phyloP scores from a whole-genome alignment of 2,329 filamentous ascomycete species.

The Ophiosphaerella narmari region DNA sequence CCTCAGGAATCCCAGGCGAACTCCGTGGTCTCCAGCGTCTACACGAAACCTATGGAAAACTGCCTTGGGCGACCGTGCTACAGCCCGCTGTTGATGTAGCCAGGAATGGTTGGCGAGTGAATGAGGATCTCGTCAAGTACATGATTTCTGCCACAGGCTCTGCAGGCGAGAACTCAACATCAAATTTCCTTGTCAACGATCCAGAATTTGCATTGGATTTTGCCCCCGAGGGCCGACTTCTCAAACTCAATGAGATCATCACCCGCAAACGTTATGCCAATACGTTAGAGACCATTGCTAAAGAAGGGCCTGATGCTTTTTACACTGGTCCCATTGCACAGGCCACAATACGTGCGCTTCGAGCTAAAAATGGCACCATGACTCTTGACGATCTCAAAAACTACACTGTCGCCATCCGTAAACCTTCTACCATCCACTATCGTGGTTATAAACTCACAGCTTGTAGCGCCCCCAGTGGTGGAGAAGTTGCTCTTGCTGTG shows the following conservation, averaged over 20 bases:
- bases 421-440: conserved; percentile 59
- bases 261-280: conserved; percentile 80
- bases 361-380: conserved; percentile 78
- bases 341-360: conserved; percentile 71
- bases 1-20: conserved; percentile 71
- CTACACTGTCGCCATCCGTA: conserved; percentile 70
- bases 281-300: conserved; percentile 77
- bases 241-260: conserved; percentile 76
- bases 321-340: conserved; percentile 75
- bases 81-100: conserved; percentile 76
- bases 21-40: conserved; percentile 78
- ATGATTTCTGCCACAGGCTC: conserved; percentile 60
- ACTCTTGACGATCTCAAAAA: conserved; percentile 75
- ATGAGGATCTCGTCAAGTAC: conserved; percentile 73
- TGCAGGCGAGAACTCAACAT: conserved; percentile 26
- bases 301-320: conserved; percentile 72
- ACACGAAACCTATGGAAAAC: conserved; percentile 69
- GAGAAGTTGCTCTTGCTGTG: conserved; percentile 73
- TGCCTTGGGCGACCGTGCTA: conserved; percentile 66
- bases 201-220: conserved; percentile 86
- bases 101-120: conserved; percentile 62
- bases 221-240: conserved; percentile 75
- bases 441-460: conserved; percentile 72
- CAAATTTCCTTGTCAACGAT: conserved; percentile 74
- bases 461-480: conserved; percentile 76